Evolutionary conservation across 257 asterid genomes (phyloP), one percentile per base, ranked within the genome.

Genomic region (Plantago major): DNA sequence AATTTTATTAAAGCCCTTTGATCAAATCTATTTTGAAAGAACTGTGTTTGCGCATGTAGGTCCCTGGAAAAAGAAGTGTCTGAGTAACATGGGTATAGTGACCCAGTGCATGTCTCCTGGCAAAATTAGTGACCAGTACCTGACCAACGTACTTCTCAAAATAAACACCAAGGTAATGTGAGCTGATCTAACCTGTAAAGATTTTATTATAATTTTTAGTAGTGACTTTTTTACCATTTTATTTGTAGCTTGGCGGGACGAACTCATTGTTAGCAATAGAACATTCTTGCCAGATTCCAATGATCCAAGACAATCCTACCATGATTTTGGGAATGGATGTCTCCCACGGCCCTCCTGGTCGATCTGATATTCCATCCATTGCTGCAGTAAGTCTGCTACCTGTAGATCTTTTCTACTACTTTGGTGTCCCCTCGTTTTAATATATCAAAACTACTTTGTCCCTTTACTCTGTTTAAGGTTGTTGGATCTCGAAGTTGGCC

Each of bases 401-500:
- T 68, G 11, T 46, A 13, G 55, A 53, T 58, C 67, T 67, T 43
- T 16, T 65, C 49, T 22, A 33, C 40, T 33, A 4, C 26, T 26
- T 47, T 67, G 15, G 33, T 48, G 14, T 22, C 26, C 51, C 14
- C 11, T 51, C 0, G 38, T 37, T 48, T 56, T 69, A 63, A n/a
- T 37, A 69, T 56, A 72, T 62, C 69, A 65, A 53, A 26, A 55
- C 48, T 17, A 53, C n/a, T 44, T 49, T 72, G 48, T 46, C 62
- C 63, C 15, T n/a, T 63, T 56, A 55, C 46, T 59, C 22, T 69
- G 15, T 69, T 63, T 10, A 58, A 91, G 98, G 98, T 91, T 71
- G 96, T 88, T 68, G 95, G 98, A 60, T 91, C 98, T 67, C 80
- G 75, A 74, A 79, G 78, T 66, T 91, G 98, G 98, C 98, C 98